These are phyloP conservation scores for Cruciata laevipes DNA, from an alignment of 257 asterid genomes.

Conservation along the genomic window DNA sequence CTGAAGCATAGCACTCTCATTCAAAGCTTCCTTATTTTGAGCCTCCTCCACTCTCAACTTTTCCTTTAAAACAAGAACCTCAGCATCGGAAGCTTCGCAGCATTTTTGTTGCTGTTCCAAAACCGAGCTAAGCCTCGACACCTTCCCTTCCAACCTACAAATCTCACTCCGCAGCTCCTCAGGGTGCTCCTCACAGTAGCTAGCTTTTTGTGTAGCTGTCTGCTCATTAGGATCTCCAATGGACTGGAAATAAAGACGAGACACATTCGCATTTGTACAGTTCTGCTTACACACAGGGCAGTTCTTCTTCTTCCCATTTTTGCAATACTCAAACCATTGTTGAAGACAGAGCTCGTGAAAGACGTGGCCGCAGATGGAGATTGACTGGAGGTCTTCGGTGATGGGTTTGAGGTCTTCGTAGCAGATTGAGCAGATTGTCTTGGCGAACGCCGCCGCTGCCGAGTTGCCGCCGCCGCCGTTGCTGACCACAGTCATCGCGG, in stretches of 20 bases:
- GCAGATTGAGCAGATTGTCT: conserved; percentile 88
- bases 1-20: conserved; percentile 39
- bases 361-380: conserved; percentile 91
- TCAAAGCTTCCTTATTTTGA: conserved; percentile 51
- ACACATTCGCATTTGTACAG: conserved; percentile 54
- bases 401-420: conserved; percentile 90
- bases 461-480: conserved; percentile 28
- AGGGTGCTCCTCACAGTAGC: conserved; percentile 27
- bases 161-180: conserved; percentile 59
- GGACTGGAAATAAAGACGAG: conserved; percentile 85
- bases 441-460: conserved; percentile 37
- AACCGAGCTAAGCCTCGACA: conserved; percentile 47
- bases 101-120: conserved; percentile 64
- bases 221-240: conserved; percentile 62
- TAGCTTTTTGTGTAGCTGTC: conserved; percentile 44
- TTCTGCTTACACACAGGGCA: conserved; percentile 93
- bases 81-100: conserved; percentile 38
- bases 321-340: conserved; percentile 97
- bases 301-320: conserved; percentile 68
- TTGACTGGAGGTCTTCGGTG: conserved; percentile 77
- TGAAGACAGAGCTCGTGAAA: conserved; percentile 98
- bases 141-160: conserved; percentile 69
- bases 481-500: conserved; percentile 40
- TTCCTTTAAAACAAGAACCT: conserved; percentile 50
- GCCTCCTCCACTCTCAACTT: conserved; percentile 50